Base-by-base conservation (phyloP, 192 early-diverging fungal genomes). In the Coemansia sp. region DNA sequence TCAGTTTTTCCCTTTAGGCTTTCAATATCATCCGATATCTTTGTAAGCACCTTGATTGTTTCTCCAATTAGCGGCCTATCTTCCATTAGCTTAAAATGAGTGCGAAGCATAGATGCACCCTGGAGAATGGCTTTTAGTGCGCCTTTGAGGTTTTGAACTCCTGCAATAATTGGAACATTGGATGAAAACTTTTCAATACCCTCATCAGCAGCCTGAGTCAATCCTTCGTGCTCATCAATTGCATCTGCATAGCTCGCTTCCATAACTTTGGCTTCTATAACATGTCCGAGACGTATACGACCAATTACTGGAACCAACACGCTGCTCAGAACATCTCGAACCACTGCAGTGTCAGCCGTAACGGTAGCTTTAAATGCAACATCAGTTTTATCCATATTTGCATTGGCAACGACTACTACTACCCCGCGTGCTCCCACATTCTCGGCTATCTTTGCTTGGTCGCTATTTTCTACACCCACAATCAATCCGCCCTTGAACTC, bases 371-470 rank as follows among this genome's bases (percentile, higher is more conserved):
- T 12, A 8, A 21, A 21, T 21, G 19, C 19, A 21, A 21, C 0
- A 21, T 21, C 19, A 21, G 19, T 21, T 21, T 21, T 21, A 21
- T 21, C 19, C 19, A 21, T 21, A 21, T 21, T 21, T 21, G 19
- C 19, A 21, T 21, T 21, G 15, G 10, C 4, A 4, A 23, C 50
- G 6, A 55, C 39, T 2, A 52, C 51, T 19, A 43, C 35, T 15
- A 63, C 38, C 0, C 51, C 62, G 0, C 50, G 24, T 4, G 62
- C 62, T 5, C 62, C 62, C 11, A 25, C n/a, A n/a, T 23, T 29
- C 22, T 63, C 62, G 38, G 62, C 62, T 24, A 63, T 54, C 5
- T 3, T 7, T 3, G 62, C 62, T n/a, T 63, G 51, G 5, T 54
- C 37, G 23, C 29, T 22, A 25, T 29, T 63, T 41, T 63, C 27